Conservation (phyloP, 1,139 yeast genomes). For the Blastobotrys malaysiensis region DNA sequence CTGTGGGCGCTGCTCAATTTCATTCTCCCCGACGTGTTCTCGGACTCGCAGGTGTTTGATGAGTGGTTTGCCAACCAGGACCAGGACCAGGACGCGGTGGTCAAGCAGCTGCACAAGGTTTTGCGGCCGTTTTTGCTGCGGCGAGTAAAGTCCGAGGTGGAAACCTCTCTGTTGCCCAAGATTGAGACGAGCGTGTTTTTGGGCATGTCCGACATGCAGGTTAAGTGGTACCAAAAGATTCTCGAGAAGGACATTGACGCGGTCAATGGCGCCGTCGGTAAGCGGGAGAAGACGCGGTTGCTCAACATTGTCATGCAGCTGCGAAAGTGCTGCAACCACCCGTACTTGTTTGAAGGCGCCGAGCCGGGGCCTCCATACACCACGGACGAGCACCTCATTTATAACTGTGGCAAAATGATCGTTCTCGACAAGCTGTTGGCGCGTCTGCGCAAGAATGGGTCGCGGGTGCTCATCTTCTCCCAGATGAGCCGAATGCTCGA, state of each 20-base stretch:
- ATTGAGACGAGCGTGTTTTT: conserved; percentile 84
- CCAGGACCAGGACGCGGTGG: conserved; percentile 64
- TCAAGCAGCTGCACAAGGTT: conserved; percentile 79
- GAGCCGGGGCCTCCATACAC: conserved; percentile 99
- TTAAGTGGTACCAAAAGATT: conserved; percentile 81
- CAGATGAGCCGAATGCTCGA: conserved; percentile 94
- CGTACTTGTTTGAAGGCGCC: conserved; percentile 94
- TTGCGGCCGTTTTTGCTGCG: conserved; percentile 83
- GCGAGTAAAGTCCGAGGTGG: conserved; percentile 90
- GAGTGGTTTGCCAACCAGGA: conserved; percentile 67
- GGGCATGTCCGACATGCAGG: conserved; percentile 94
- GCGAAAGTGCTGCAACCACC: conserved; percentile 95
- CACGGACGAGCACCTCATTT: conserved; percentile 88
- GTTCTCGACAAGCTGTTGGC: conserved; percentile 77
- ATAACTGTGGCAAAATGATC: conserved; percentile 84
- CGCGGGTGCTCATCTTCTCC: conserved; percentile 85
- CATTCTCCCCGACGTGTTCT: conserved; percentile 88
- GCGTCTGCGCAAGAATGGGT: conserved; percentile 69
- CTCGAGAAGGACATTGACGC: conserved; percentile 94
- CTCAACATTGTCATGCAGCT: conserved; percentile 94
- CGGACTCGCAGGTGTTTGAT: conserved; percentile 84
- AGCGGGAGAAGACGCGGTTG: conserved; percentile 82
- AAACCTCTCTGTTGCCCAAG: conserved; percentile 82
- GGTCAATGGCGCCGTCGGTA: conserved; percentile 86
- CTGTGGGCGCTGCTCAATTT: conserved; percentile 92